Evolutionary conservation across 2,329 filamentous ascomycete genomes (phyloP).

Genomic region (Dactylellina cionopaga): DNA sequence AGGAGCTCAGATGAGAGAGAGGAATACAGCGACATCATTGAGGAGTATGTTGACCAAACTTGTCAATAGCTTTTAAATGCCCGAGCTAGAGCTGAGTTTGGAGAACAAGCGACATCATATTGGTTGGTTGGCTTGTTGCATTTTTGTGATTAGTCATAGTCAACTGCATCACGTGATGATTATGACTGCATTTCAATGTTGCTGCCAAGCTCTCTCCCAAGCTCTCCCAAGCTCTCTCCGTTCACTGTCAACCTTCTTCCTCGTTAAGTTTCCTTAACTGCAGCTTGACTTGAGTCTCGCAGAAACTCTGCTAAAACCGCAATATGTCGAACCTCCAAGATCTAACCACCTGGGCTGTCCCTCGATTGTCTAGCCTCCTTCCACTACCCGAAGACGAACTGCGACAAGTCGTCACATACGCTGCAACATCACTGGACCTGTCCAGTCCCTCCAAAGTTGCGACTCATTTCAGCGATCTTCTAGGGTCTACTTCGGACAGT

Average conservation of each 20-base stretch:
- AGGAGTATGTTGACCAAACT: too few relatives aligned
- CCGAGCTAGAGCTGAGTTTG: too few relatives aligned
- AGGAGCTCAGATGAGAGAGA: too few relatives aligned
- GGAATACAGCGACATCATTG: too few relatives aligned
- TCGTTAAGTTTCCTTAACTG: too few relatives aligned
- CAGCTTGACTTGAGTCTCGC: not conserved
- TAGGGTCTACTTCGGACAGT: conserved; percentile 83
- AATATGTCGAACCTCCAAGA: conserved; percentile 35
- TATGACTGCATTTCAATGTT: too few relatives aligned
- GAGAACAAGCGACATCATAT: too few relatives aligned
- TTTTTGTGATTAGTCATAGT: too few relatives aligned
- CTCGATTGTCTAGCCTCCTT: conserved; percentile 80
- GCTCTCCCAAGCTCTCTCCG: not conserved
- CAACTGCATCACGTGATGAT: too few relatives aligned
- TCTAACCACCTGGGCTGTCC: conserved; percentile 66
- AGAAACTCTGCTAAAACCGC: not conserved
- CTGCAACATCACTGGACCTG: conserved; percentile 68
- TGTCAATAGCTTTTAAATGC: too few relatives aligned
- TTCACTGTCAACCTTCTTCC: not conserved
- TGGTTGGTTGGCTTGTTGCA: too few relatives aligned
- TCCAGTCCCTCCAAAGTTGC: conserved; percentile 77
- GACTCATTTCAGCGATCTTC: conserved; percentile 84
- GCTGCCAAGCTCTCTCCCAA: not conserved
- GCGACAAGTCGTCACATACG: conserved; percentile 84
- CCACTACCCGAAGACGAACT: conserved; percentile 86